These are phyloP conservation scores for Piloderma croceum DNA, from an alignment of 768 basidiomycete species.

Conservation along the genomic window DNA sequence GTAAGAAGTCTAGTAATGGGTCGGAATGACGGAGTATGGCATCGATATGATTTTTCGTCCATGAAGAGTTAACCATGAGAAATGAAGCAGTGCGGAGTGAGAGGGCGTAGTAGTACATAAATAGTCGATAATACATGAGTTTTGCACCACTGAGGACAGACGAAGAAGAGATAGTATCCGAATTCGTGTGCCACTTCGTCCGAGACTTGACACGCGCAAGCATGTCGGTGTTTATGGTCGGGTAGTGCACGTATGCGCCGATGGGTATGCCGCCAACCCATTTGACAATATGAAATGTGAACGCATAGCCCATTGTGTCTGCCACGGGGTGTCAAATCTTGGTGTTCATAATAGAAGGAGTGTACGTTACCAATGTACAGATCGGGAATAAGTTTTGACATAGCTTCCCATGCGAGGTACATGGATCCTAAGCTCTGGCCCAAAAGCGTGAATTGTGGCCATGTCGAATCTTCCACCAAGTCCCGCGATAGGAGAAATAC, in stretches of 20 bases:
- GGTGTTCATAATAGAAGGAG: not conserved
- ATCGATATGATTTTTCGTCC: slow-evolving; percentile 86
- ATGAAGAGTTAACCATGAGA: slow-evolving; percentile 91
- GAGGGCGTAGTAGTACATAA: slow-evolving; percentile 76
- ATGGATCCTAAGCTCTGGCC: slow-evolving; percentile 91
- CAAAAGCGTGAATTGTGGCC: slow-evolving; percentile 87
- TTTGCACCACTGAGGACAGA: not conserved
- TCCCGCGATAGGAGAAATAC: slow-evolving; percentile 69
- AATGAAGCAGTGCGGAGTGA: slow-evolving; percentile 71
- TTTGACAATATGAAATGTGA: slow-evolving; percentile 77
- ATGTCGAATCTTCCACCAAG: slow-evolving; percentile 75
- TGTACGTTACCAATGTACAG: slow-evolving; percentile 72
- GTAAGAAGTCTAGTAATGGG: slow-evolving; percentile 40
- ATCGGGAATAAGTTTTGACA: slow-evolving; percentile 76
- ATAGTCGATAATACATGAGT: slow-evolving; percentile 62
- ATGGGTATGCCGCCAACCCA: slow-evolving; percentile 62
- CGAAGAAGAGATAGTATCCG: slow-evolving; percentile 44
- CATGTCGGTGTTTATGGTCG: slow-evolving; percentile 95
- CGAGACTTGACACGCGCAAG: slow-evolving; percentile 67
- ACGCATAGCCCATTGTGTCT: slow-evolving; percentile 99
- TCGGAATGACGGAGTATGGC: slow-evolving; percentile 61
- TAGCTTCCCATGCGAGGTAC: slow-evolving; percentile 76
- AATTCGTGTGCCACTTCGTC: slow-evolving; percentile 57
- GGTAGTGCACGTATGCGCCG: slow-evolving; percentile 93
- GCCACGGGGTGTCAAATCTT: slow-evolving; percentile 1